Evolutionary conservation across 2,329 filamentous ascomycete species (phyloP).

Genomic region (Fusarium marasasianum): DNA sequence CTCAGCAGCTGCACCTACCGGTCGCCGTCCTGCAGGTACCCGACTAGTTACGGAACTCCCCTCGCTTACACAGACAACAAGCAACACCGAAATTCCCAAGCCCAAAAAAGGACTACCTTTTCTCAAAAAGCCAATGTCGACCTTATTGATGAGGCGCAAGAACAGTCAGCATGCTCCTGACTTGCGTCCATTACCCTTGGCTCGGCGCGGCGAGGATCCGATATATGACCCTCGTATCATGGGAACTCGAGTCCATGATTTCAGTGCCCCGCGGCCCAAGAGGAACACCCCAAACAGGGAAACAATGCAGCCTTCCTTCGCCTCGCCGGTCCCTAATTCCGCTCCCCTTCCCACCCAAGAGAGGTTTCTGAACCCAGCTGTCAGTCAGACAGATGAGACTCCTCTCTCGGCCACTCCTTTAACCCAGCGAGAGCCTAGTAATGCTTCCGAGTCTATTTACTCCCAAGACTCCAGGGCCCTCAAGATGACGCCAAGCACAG

Average conservation of each 20-base stretch:
- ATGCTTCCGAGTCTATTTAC: constrained; percentile 46
- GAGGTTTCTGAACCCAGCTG: constrained; percentile 10
- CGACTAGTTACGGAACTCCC: constrained; percentile 53
- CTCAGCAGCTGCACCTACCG: constrained; percentile 41
- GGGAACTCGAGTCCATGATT: constrained; percentile 72
- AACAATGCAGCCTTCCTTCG: constrained; percentile 13
- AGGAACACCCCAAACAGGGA: constrained; percentile 37
- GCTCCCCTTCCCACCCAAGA: constrained; percentile 28
- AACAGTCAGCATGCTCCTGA: constrained; percentile 60
- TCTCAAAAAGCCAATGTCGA: constrained; percentile 68
- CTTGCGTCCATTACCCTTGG: constrained; percentile 52
- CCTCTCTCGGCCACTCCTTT: constrained; percentile 26
- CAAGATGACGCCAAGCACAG: constrained; percentile 41
- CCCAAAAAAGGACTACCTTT: constrained; percentile 66
- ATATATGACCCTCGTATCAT: constrained; percentile 71
- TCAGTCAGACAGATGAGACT: constrained; percentile 6
- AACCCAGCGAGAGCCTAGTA: constrained; percentile 43
- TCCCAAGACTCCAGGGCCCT: constrained; percentile 42
- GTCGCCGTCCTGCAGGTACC: constrained; percentile 56
- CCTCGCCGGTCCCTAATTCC: constrained; percentile 23
- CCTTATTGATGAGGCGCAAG: constrained; percentile 65
- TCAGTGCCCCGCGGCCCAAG: constrained; percentile 67
- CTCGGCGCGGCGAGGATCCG: constrained; percentile 54
- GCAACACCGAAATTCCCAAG: constrained; percentile 53
- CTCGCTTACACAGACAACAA: constrained; percentile 42